Evolutionary conservation across 139 green algal genomes (phyloP), one percentile per base, ranked within the genome.

Genomic region (Chlamydomonas sp.): DNA sequence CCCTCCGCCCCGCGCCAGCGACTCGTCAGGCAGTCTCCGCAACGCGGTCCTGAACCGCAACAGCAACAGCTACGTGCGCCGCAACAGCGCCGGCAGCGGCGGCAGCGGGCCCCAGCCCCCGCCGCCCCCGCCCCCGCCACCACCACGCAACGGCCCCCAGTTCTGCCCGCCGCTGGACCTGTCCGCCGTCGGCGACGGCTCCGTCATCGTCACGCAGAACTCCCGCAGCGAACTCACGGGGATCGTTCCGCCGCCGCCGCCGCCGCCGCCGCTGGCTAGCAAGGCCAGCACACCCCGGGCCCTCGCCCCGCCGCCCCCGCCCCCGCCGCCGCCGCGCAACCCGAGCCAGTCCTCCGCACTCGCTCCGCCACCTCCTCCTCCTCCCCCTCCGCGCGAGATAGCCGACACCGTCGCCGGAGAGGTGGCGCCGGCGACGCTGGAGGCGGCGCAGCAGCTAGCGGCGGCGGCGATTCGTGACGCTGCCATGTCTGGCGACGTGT

Each of bases 111-210:
- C 61, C 31, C 31, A 62, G 63, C 62, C 71, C 2, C 67, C 80
- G 31, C 82, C 82, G 14, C 82, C 82, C 61, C 82, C 72, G 12
- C 72, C 72, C 14, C 81, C 80, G 58, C 81, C 81, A 14, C 82
- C 82, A 57, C 82, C 83, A 16, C 83, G 83, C 10, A 73, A 87
- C 61, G 82, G 83, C 60, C 12, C 18, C 49, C 66, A 71, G 61
- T 86, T 62, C 61, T 86, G 82, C 20, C 82, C 82, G 9, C 82
- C 82, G n/a, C 61, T 87, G 31, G 83, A 87, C 83, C 73, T 87
- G 20, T 49, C 81, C 5, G 15, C 82, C 10, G 71, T 3, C 16
- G 66, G 72, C 63, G 83, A 87, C 62, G 83, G 73, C n/a, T 76
- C 73, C 5, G 83, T 87, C 2, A 16, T 87, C 2, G 63, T 87